phyloP scores from a whole-genome alignment of 2,329 filamentous ascomycete genomes.

The Aspergillus sp. region DNA sequence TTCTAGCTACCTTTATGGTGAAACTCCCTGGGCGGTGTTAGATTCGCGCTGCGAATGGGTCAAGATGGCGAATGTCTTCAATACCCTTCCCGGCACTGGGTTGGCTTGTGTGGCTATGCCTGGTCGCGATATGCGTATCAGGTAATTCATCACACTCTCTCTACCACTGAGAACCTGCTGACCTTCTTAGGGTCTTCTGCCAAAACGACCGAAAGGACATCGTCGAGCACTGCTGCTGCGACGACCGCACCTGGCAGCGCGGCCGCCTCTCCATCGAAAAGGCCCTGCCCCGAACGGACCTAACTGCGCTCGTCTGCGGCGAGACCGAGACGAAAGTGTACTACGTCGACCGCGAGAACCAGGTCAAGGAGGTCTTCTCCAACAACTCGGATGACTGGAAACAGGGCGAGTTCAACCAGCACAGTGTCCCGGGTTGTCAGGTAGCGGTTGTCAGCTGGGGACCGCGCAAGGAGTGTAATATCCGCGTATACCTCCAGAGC shows the following conservation, averaged over 20 bases:
- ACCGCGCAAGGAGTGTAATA: not conserved
- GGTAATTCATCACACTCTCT: not conserved
- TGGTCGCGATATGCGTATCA: not conserved
- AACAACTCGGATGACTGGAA: not conserved
- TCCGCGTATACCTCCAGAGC: slow-evolving; percentile 2
- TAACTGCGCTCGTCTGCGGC: not conserved
- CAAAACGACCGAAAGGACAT: not conserved
- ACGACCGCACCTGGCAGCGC: not conserved
- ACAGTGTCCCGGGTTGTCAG: not conserved
- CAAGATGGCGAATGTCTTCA: not conserved
- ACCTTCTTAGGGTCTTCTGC: not conserved
- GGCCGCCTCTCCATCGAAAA: not conserved
- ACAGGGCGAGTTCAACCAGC: not conserved
- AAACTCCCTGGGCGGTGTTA: not conserved
- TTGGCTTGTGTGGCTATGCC: not conserved
- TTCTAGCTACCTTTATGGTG: not conserved
- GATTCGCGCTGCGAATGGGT: not conserved
- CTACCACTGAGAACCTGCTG: not conserved
- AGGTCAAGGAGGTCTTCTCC: not conserved
- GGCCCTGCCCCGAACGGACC: not conserved
- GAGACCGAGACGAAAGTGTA: not conserved
- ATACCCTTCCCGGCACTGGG: not conserved
- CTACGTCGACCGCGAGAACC: not conserved
- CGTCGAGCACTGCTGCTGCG: not conserved
- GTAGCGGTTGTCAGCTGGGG: not conserved